Evolutionary conservation across 805 yeast genomes (phyloP).

Genomic region (Allodekkera sacchari): DNA sequence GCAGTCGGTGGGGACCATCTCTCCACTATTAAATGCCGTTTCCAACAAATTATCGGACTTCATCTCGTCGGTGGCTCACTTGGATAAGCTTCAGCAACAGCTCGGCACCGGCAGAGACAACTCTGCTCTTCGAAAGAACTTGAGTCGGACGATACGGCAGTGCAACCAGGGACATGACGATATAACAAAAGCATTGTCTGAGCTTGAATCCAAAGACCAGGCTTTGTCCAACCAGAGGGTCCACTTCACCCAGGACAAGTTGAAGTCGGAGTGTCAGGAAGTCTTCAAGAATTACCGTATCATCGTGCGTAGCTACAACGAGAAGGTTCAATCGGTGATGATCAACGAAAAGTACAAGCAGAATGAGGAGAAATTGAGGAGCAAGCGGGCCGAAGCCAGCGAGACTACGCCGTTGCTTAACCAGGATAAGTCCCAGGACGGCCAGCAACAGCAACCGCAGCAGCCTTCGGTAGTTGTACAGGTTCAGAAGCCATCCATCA

Average conservation of each 20-base stretch:
- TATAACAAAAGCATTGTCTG: conserved; percentile 9
- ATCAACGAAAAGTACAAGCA: conserved; percentile 22
- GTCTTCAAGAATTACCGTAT: conserved; percentile 38
- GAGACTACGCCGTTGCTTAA: conserved; percentile 4
- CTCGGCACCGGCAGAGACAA: conserved; percentile 48
- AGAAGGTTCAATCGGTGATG: conserved; percentile 33
- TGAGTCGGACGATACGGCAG: conserved; percentile 16
- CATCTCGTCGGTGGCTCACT: conserved; percentile 37
- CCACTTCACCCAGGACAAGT: conserved; percentile 38
- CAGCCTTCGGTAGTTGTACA: conserved; percentile 24
- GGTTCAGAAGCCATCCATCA: conserved; percentile 26
- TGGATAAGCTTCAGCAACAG: conserved; percentile 40
- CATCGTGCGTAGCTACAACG: conserved; percentile 39
- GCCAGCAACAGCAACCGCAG: conserved; percentile 14
- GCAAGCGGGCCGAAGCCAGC: background rate
- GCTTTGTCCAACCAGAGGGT: conserved; percentile 7
- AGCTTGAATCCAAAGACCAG: conserved; percentile 6
- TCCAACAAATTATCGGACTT: conserved; percentile 15
- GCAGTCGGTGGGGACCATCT: conserved; percentile 3
- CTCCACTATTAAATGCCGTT: conserved; percentile 9
- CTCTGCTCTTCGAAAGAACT: conserved; percentile 25
- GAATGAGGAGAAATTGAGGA: conserved; percentile 6
- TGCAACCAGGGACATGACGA: conserved; percentile 12
- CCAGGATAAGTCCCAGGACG: conserved; percentile 1
- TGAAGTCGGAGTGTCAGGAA: conserved; percentile 47